These are phyloP conservation scores for Coniophora puteana DNA, from an alignment of 1,284 basidiomycete genomes.

Conservation along the genomic window DNA sequence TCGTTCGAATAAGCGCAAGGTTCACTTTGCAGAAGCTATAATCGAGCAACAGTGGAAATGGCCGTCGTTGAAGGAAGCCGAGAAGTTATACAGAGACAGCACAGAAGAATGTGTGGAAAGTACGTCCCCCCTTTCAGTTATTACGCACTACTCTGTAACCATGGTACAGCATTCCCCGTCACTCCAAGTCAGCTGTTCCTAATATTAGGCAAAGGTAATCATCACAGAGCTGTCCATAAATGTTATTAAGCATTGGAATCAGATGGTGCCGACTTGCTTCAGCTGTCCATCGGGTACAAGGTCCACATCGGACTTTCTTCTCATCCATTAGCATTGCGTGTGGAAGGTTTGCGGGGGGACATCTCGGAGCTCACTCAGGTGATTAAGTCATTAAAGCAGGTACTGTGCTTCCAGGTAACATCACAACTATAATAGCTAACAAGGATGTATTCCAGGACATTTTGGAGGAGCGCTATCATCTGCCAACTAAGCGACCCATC, in stretches of 20 bases:
- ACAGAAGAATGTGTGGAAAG: conserved; percentile 49
- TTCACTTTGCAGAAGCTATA: conserved; percentile 50
- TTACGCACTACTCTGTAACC: conserved; percentile 4
- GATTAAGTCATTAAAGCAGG: conserved; percentile 47
- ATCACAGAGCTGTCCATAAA: neutral
- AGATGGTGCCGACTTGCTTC: conserved; percentile 65
- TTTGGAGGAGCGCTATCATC: conserved; percentile 40
- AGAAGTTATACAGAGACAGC: conserved; percentile 45
- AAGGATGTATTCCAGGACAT: conserved; percentile 39
- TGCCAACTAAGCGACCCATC: conserved; percentile 43
- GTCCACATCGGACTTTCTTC: conserved; percentile 57
- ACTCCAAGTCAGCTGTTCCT: conserved; percentile 61
- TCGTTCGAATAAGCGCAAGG: conserved; percentile 35
- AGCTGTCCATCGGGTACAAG: conserved; percentile 53
- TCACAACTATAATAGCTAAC: conserved; percentile 4
- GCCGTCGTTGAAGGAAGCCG: conserved; percentile 54
- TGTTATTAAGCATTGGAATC: conserved; percentile 10
- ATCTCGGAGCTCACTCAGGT: conserved; percentile 41
- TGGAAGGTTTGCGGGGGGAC: conserved; percentile 52
- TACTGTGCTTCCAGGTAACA: conserved; percentile 28
- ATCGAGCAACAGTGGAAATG: conserved; percentile 65
- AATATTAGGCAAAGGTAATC: conserved; percentile 65
- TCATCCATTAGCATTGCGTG: conserved; percentile 52
- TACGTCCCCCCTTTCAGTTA: conserved; percentile 28
- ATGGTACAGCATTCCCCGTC: conserved; percentile 48